phyloP scores from a whole-genome alignment of 2,329 filamentous ascomycete genomes.

The Cyphellophora europaea region DNA sequence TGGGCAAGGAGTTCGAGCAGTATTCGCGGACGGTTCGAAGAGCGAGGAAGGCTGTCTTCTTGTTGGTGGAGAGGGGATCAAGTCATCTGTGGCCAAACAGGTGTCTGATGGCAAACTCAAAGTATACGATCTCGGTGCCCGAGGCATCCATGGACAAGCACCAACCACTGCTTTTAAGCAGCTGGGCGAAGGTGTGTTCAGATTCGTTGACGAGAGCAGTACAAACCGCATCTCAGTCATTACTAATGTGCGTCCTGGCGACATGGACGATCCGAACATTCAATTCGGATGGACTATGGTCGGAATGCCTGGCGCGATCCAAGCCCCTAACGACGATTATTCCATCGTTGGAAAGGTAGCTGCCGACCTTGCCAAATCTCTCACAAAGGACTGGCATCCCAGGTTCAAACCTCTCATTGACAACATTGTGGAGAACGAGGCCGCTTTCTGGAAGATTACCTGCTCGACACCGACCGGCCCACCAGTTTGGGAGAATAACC shows the following conservation, averaged over 20 bases:
- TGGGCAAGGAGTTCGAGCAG: constrained; percentile 42
- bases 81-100: constrained; percentile 52
- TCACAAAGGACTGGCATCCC: constrained; percentile 21
- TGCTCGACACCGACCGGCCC: constrained; percentile 25
- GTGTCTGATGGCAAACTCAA: constrained; percentile 49
- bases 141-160: constrained; percentile 58
- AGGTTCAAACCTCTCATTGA: constrained; percentile 19
- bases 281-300: constrained; percentile 57
- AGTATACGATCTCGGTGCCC: constrained; percentile 53
- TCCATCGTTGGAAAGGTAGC: constrained; percentile 42
- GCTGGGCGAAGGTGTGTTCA: constrained; percentile 55
- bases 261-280: constrained; percentile 49
- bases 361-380: constrained; percentile 13
- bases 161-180: constrained; percentile 51
- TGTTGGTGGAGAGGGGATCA: constrained; percentile 54
- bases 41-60: constrained; percentile 51
- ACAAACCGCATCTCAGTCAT: constrained; percentile 41
- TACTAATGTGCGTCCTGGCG: constrained; percentile 53
- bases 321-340: constrained; percentile 51
- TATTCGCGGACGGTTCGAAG: constrained; percentile 52
- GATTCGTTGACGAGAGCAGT: constrained; percentile 31
- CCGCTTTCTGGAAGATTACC: constrained; percentile 19
- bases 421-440: constrained; percentile 21
- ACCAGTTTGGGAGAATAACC: constrained; percentile 22
- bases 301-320: constrained; percentile 48